Base-by-base conservation (phyloP, 2,329 filamentous ascomycete genomes). In the Neonectria magnoliae region DNA sequence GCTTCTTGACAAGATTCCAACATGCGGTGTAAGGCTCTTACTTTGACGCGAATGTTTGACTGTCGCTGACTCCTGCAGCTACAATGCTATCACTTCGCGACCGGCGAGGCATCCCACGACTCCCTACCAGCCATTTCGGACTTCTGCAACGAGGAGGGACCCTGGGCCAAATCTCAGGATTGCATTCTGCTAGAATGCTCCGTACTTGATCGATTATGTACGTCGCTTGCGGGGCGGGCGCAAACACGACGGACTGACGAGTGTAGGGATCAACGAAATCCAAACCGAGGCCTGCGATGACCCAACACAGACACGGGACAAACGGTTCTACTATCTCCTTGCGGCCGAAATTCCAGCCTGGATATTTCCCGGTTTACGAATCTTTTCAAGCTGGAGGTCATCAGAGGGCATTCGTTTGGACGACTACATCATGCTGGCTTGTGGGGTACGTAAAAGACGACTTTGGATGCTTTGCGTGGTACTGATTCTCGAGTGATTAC, bases 341-440 rank as follows among this genome's bases (percentile, higher is more conserved):
- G 69, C 76, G 4, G 71, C 80, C 38, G 78, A 82, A 60, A 61
- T 76, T 2, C 71, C 78, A 33, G 80, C 79, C 0, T 69, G 78
- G 22, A 5, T 78, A 2, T 76, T 71, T 38, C 74, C 81, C 5
- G 71, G 76, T 33, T 51, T 82, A 22, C 75, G 81, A n/a, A 60
- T 83, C 4, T 81, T 76, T 51, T 75, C 75, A 16, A 72, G 81
- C 13, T 79, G 77, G 77, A 72, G 63, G 38, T 76, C 73, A 6
- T 65, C 73, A 7, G 67, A 72, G 5, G 64, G 71, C 5, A 75
- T 78, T 22, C 78, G 76, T 27, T 16, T 76, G 5, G 81, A 83
- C 52, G 81, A 83, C 65, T 81, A 79, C 66, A 69, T 81, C 18
- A 78, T 81, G 72, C 65, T 79, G 5, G 65, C 71, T n/a, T 74